Percentiles rank a stretch among this genome's conserved stretches.
Conservation (phyloP, 176 grass and related monocot species). For the Avena eriantha region DNA sequence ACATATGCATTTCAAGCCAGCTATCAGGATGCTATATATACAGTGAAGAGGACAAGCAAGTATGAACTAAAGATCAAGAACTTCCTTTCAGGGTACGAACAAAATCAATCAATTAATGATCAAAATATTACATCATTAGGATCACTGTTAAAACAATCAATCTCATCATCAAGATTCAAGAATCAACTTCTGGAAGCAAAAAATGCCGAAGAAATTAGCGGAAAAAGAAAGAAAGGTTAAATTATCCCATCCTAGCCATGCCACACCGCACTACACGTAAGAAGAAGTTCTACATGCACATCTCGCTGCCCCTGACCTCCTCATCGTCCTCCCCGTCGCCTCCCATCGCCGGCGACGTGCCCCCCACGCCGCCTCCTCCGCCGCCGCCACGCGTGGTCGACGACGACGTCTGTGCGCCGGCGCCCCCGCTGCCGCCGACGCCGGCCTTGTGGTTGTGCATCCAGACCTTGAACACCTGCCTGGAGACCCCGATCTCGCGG, state of each 20-base stretch:
- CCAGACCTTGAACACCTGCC: slow-evolving; percentile 96
- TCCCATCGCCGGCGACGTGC: slow-evolving; percentile 42
- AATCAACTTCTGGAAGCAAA: slow-evolving; percentile 42
- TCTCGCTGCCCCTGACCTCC: slow-evolving; percentile 64
- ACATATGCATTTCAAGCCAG: background rate
- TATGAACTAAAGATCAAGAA: slow-evolving; percentile 1
- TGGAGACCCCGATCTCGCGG: slow-evolving; percentile 75
- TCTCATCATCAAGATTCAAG: slow-evolving; percentile 42
- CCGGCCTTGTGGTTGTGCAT: slow-evolving; percentile 94
- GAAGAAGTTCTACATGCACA: slow-evolving; percentile 53
- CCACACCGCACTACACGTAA: background rate
- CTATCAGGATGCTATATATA: background rate
- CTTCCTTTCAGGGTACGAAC: slow-evolving; percentile 6
- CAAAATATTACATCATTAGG: slow-evolving; percentile 20
- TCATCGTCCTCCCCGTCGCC: slow-evolving; percentile 55
- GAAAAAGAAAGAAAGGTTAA: slow-evolving; percentile 18
- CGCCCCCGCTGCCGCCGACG: slow-evolving; percentile 28
- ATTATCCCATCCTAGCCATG: slow-evolving; percentile 20
- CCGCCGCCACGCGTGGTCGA: slow-evolving; percentile 59
- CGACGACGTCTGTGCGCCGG: slow-evolving; percentile 52
- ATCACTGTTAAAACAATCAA: slow-evolving; percentile 46
- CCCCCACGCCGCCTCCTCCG: slow-evolving; percentile 18
- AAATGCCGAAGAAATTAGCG: slow-evolving; percentile 36
- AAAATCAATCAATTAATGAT: slow-evolving; percentile 11
- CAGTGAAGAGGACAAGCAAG: background rate